Evolutionary conservation across 176 grass and related monocot genomes (phyloP), one percentile per base, ranked within the genome.

Genomic region (Rhynchospora tenuis): DNA sequence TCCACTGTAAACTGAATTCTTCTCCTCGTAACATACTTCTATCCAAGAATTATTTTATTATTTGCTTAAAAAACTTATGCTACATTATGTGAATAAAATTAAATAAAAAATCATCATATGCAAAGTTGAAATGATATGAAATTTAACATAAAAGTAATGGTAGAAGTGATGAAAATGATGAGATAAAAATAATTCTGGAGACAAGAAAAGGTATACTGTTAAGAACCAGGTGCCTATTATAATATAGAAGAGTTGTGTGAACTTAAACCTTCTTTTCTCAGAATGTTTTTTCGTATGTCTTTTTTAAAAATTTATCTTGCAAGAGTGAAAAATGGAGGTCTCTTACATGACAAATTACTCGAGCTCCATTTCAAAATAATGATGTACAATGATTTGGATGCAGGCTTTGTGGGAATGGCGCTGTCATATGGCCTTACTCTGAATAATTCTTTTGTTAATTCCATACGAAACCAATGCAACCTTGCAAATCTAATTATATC

Each of bases 341-440:
- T 82, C 61, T 15, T 22, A 33, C 22, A 52, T 67, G 59, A 63
- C 57, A n/a, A 52, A 48, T 55, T 29, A 7, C 17, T n/a, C 9
- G 20, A 44, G 66, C 44, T 70, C 15, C 7, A 70, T 70, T 70
- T 20, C 20, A n/a, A 70, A 70, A 1, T n/a, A n/a, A n/a, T 70
- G n/a, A 44, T 26, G 48, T 70, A 15, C 38, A 7, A 44, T 31
- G 5, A 46, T 80, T 75, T 51, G 19, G 19, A 69, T 58, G 59
- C 91, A 99, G 96, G 93, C 50, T 95, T 95, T 90, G 88, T 99
- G 31, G 93, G 96, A 80, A 92, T 99, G 93, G 96, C 91, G 44
- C 80, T 98, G 70, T 98, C 96, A 23, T 95, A 98, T 87, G 96
- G 96, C 38, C 89, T 98, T 54, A 93, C 96, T 28, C 64, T 99